Evolutionary conservation across 2,329 filamentous ascomycete species (phyloP).

Genomic region (Trichoderma lentiforme): DNA sequence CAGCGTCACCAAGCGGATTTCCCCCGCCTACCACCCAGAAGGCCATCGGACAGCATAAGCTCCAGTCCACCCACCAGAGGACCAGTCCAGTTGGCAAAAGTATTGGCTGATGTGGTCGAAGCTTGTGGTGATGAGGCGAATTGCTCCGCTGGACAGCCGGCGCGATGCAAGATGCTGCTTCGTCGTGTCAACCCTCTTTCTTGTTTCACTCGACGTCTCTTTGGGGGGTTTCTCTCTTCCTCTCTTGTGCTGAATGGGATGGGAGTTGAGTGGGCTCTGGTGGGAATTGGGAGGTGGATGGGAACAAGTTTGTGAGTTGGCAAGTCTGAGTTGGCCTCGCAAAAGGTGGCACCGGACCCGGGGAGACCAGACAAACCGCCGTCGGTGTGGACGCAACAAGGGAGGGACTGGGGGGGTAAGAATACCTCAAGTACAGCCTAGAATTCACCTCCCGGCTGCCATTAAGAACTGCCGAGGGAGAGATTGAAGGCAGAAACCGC

Average conservation of each 20-base stretch:
- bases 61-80: constrained; percentile 20
- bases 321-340: not conserved
- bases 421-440: constrained; percentile 7
- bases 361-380: not conserved
- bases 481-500: not conserved
- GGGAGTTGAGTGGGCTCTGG: not conserved
- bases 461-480: constrained; percentile 4
- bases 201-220: not conserved
- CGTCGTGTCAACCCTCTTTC: constrained; percentile 3
- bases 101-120: constrained; percentile 1
- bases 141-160: constrained; percentile 13
- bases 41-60: constrained; percentile 37
- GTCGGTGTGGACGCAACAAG: constrained; percentile 1
- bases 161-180: constrained; percentile 11
- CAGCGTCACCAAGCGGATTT: constrained; percentile 28
- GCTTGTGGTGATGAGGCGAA: not conserved
- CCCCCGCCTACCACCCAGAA: constrained; percentile 39
- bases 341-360: not conserved
- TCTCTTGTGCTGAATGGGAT: not conserved
- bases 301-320: constrained; percentile 8
- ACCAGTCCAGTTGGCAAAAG: not conserved
- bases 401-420: not conserved
- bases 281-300: not conserved
- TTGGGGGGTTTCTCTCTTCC: not conserved
- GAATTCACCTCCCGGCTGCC: constrained; percentile 9